Conservation (phyloP, 257 asterid genomes). For the Solanum pinnatisectum region DNA sequence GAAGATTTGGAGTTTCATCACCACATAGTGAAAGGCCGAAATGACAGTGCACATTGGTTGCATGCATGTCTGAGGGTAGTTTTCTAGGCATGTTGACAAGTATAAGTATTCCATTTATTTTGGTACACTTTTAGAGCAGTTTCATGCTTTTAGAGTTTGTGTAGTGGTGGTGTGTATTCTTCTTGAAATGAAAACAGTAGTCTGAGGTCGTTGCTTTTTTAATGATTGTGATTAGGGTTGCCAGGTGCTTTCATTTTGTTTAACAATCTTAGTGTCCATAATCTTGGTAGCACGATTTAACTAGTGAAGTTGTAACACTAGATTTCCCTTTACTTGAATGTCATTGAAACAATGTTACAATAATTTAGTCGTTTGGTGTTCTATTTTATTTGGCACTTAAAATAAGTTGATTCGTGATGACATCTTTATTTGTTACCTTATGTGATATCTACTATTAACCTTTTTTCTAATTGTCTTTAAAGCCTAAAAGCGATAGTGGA, state of each 20-base stretch:
- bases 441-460: not conserved
- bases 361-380: not conserved
- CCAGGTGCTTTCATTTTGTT: not conserved
- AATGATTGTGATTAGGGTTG: not conserved
- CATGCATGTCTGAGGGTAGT: not conserved
- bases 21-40: conserved; percentile 30
- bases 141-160: not conserved
- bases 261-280: not conserved
- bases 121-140: not conserved
- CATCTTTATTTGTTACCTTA: not conserved
- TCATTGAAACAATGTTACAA: not conserved
- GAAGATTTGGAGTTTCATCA: conserved; percentile 90
- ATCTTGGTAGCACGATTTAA: not conserved
- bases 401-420: not conserved
- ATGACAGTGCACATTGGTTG: not conserved
- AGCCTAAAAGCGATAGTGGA: too few species aligned
- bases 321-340: not conserved
- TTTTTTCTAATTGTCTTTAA: too few species aligned
- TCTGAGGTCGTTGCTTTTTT: not conserved
- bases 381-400: not conserved
- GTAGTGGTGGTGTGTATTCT: not conserved
- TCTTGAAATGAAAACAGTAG: not conserved
- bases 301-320: not conserved
- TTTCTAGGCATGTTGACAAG: not conserved
- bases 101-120: not conserved